Evolutionary conservation across 441 rosid species (phyloP).

Genomic region (Croton setiger): DNA sequence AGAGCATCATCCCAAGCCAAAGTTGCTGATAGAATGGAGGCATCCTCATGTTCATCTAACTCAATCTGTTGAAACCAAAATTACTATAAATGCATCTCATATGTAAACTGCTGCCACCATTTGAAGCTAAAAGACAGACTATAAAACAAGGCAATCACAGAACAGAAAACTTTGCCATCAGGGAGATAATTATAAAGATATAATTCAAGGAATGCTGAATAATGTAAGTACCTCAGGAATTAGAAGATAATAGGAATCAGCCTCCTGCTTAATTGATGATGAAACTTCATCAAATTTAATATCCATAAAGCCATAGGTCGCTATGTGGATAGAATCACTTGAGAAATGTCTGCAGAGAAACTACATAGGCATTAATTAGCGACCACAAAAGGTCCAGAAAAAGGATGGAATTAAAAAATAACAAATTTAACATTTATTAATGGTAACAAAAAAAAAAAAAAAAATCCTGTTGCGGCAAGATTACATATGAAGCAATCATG

Average conservation of each 20-base stretch:
- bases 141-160: constrained; percentile 12
- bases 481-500: background rate
- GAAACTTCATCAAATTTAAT: constrained; percentile 36
- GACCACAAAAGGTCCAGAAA: constrained; percentile 16
- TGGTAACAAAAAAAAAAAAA: too few relatives aligned
- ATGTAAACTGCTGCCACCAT: constrained; percentile 14
- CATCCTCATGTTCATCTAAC: constrained; percentile 60
- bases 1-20: constrained; percentile 75
- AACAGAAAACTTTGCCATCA: background rate
- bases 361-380: constrained; percentile 32
- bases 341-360: constrained; percentile 71
- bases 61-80: constrained; percentile 61
- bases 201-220: constrained; percentile 8
- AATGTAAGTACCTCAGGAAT: constrained; percentile 69
- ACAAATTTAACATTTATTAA: background rate
- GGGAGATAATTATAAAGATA: background rate
- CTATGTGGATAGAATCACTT: constrained; percentile 54
- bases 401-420: background rate
- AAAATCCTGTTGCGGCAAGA: background rate
- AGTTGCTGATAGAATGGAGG: constrained; percentile 73
- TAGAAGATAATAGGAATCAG: constrained; percentile 68
- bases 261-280: constrained; percentile 51
- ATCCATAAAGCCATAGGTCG: constrained; percentile 76
- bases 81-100: constrained; percentile 13
- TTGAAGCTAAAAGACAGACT: constrained; percentile 10